Conservation (phyloP, 2,329 filamentous ascomycete genomes). For the Arachnomyces sp. region DNA sequence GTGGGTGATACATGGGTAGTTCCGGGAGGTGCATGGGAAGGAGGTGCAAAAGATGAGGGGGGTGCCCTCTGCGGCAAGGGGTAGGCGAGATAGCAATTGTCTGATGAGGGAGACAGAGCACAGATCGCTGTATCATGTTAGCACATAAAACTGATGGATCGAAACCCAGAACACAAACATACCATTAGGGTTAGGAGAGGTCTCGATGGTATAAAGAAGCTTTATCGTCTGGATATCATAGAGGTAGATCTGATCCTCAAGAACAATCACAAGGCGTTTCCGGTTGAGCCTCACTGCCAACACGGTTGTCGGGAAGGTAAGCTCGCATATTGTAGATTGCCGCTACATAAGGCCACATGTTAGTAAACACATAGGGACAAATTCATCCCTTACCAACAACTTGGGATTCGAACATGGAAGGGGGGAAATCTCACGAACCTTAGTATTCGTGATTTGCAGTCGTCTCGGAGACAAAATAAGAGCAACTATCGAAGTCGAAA, state of each 20-base stretch:
- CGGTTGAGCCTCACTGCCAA: conserved; percentile 88
- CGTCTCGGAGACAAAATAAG: conserved; percentile 85
- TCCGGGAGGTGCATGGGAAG: conserved; percentile 72
- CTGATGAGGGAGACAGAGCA: conserved; percentile 84
- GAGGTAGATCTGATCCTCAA: conserved; percentile 94
- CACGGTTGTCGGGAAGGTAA: conserved; percentile 95
- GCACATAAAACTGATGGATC: not conserved
- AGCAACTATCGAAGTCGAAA: conserved; percentile 92
- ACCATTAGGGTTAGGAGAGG: conserved; percentile 80
- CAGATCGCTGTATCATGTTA: conserved; percentile 58
- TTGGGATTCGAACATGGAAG: not conserved
- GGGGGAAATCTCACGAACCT: conserved; percentile 47
- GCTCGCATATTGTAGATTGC: conserved; percentile 87
- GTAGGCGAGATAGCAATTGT: conserved; percentile 92
- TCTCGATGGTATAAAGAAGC: conserved; percentile 82
- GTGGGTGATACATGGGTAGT: conserved; percentile 71
- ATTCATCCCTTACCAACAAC: not conserved
- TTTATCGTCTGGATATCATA: conserved; percentile 99
- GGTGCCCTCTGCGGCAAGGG: conserved; percentile 64
- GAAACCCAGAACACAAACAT: conserved; percentile 18
- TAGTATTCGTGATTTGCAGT: conserved; percentile 94
- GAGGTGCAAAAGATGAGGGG: conserved; percentile 47
- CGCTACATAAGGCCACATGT: conserved; percentile 36
- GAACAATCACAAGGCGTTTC: conserved; percentile 83
- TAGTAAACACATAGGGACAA: conserved; percentile 5